phyloP scores from a whole-genome alignment of 2,329 filamentous ascomycete genomes.

The Cercospora sojina region DNA sequence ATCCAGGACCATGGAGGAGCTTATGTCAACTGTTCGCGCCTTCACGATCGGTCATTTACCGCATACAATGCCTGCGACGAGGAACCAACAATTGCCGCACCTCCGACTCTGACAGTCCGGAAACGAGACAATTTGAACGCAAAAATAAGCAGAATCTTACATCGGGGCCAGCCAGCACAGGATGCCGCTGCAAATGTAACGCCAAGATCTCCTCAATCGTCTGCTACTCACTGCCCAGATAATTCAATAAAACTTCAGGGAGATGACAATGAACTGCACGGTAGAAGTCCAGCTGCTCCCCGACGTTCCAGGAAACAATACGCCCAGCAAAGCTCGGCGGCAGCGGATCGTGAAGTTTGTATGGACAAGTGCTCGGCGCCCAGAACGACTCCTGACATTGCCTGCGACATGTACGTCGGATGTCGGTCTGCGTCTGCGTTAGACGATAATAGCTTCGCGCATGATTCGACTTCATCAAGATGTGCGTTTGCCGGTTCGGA shows the following conservation, averaged over 20 bases:
- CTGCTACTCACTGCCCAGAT: not conserved
- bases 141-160: slow-evolving; percentile 15
- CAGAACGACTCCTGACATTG: slow-evolving; percentile 5
- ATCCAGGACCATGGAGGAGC: not conserved
- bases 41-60: slow-evolving; percentile 1
- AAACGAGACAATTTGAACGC: slow-evolving; percentile 15
- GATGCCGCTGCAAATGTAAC: not conserved
- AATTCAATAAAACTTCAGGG: not conserved
- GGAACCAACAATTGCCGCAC: slow-evolving; percentile 8
- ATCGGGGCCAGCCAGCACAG: not conserved
- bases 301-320: slow-evolving; percentile 7
- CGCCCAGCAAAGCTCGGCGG: slow-evolving; percentile 11
- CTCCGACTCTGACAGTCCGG: slow-evolving; percentile 18
- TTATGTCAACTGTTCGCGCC: not conserved
- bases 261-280: not conserved
- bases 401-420: not conserved
- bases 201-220: slow-evolving; percentile 8
- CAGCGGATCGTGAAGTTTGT: slow-evolving; percentile 9
- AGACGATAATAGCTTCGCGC: slow-evolving; percentile 8
- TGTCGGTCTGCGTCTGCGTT: slow-evolving; percentile 9
- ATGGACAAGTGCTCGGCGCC: slow-evolving; percentile 14
- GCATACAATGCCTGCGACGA: slow-evolving; percentile 11
- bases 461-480: slow-evolving; percentile 6
- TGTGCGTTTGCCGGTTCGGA: not conserved
- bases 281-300: not conserved